Conservation (phyloP, 441 rosid species). For the Isatis lusitanica region DNA sequence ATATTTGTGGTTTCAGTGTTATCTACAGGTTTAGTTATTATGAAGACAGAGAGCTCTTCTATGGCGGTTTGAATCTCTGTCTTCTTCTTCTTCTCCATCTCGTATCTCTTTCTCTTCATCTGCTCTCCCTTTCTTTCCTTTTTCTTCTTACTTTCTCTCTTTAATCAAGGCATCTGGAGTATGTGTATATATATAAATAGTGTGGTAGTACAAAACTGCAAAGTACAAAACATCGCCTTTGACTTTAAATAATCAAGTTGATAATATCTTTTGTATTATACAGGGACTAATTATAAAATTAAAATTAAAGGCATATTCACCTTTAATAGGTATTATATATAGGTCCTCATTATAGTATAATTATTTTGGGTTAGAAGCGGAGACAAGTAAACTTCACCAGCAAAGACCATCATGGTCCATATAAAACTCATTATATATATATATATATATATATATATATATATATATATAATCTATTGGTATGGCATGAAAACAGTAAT, state of each 20-base stretch:
- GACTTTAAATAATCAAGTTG: constrained; percentile 34
- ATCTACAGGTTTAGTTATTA: constrained; percentile 42
- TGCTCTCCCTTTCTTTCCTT: constrained; percentile 2
- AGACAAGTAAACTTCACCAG: constrained; percentile 35
- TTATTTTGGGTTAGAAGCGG: constrained; percentile 32
- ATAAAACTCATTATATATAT: constrained; percentile 10
- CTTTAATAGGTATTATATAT: neutral
- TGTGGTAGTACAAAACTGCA: constrained; percentile 24
- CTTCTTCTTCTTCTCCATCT: constrained; percentile 51
- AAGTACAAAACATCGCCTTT: constrained; percentile 23
- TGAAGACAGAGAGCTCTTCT: constrained; percentile 70
- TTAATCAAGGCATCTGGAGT: neutral
- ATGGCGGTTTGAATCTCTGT: constrained; percentile 73
- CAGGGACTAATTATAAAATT: neutral
- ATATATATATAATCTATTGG: neutral
- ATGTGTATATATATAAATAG: neutral
- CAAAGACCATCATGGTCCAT: constrained; percentile 18
- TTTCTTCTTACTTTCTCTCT: constrained; percentile 8
- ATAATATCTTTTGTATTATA: constrained; percentile 14
- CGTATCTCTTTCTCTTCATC: constrained; percentile 72
- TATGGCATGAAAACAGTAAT: constrained; percentile 33
- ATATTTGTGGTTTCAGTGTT: constrained; percentile 39
- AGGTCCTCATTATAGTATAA: constrained; percentile 1
- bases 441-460: too few species aligned
- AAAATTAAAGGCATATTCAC: constrained; percentile 6